phyloP scores from a whole-genome alignment of 179 eudicot genomes.

The Monotropa hypopitys region DNA sequence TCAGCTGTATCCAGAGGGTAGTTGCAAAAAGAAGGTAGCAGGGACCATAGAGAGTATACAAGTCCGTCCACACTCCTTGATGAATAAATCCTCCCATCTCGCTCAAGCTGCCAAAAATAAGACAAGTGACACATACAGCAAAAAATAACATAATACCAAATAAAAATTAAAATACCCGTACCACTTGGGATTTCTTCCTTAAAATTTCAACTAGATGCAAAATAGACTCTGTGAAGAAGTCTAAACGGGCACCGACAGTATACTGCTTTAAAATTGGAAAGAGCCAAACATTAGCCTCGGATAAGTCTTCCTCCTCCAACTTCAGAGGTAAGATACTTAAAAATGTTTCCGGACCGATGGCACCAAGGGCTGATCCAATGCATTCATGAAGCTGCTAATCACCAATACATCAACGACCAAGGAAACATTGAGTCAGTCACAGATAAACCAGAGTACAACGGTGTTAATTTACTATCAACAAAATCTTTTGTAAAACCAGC shows the following conservation, averaged over 20 bases:
- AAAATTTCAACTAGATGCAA: slow-evolving; percentile 34
- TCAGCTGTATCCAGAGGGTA: slow-evolving; percentile 69
- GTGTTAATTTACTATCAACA: background rate
- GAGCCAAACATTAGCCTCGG: slow-evolving; percentile 78
- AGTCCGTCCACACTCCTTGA: slow-evolving; percentile 65
- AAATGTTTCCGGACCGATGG: slow-evolving; percentile 89
- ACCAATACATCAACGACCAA: background rate
- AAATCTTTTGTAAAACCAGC: background rate
- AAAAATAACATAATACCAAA: background rate
- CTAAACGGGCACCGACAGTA: slow-evolving; percentile 61
- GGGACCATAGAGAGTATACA: slow-evolving; percentile 73
- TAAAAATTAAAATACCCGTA: slow-evolving; percentile 14
- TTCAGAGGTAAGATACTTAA: slow-evolving; percentile 64
- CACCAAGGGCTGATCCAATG: slow-evolving; percentile 74
- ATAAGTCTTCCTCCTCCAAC: slow-evolving; percentile 46
- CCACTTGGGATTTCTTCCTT: slow-evolving; percentile 56
- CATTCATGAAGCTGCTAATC: slow-evolving; percentile 80
- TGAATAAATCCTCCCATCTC: slow-evolving; percentile 51
- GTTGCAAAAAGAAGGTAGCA: slow-evolving; percentile 89
- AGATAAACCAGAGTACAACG: background rate
- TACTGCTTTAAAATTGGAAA: slow-evolving; percentile 78
- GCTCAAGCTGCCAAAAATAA: slow-evolving; percentile 51
- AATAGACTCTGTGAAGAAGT: slow-evolving; percentile 55
- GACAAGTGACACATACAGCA: slow-evolving; percentile 6
- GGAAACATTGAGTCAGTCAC: background rate